Percentiles rank a stretch among this genome's conserved stretches.
Evolutionary conservation across 2,329 filamentous ascomycete species (phyloP).

Genomic region (Clarireedia sp.): DNA sequence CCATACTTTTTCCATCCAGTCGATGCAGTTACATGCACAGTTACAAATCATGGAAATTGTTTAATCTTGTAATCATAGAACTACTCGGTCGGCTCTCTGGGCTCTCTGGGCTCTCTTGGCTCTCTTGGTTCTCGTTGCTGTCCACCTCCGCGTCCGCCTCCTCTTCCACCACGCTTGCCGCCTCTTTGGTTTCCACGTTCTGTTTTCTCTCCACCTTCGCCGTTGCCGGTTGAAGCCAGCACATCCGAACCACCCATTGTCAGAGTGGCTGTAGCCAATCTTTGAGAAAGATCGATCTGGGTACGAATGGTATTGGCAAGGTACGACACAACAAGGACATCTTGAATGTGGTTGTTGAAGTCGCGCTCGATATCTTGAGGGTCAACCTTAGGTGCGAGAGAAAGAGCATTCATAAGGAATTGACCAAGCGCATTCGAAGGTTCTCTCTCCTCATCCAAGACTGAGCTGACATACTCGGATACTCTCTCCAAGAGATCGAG

Average conservation of each 20-base stretch:
- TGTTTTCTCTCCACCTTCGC: conserved; percentile 39
- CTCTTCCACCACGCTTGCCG: conserved; percentile 41
- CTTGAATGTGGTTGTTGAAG: conserved; percentile 99
- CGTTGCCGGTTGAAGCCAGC: conserved; percentile 29
- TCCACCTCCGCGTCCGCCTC: conserved; percentile 43
- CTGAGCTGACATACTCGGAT: conserved; percentile 83
- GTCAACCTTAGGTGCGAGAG: conserved; percentile 90
- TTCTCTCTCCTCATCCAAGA: conserved; percentile 86
- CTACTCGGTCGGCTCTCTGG: conserved; percentile 19
- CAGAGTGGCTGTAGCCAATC: conserved; percentile 73
- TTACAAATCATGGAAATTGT: conserved; percentile 20
- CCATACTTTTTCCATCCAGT: conserved; percentile 31
- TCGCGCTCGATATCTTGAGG: conserved; percentile 84
- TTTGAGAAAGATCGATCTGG: conserved; percentile 96
- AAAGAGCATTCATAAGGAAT: conserved; percentile 88
- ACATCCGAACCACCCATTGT: conserved; percentile 44
- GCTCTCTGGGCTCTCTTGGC: conserved; percentile 46
- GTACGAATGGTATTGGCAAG: conserved; percentile 97
- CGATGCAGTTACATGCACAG: conserved; percentile 27
- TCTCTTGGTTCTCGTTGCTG: conserved; percentile 44
- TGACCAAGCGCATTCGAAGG: conserved; percentile 89
- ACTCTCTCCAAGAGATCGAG: conserved; percentile 85
- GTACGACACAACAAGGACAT: conserved; percentile 96
- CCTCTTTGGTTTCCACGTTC: conserved; percentile 39
- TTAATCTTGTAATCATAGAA: conserved; percentile 12